phyloP scores from a whole-genome alignment of 148 eudicot species.

The Pouteria glomerata region DNA sequence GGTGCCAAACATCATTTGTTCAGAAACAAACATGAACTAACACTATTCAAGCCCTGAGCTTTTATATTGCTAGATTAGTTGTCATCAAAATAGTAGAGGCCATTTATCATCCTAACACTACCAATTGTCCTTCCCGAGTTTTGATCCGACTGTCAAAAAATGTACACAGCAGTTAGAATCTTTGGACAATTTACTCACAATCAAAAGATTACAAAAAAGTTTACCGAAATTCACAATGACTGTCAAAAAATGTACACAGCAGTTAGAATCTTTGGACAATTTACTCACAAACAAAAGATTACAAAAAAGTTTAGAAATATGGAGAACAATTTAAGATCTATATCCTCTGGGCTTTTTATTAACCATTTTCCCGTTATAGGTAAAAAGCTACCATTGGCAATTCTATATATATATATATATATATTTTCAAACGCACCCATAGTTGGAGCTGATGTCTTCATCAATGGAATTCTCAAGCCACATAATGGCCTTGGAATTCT shows the following conservation, averaged over 20 bases:
- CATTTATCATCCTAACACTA: conserved; percentile 9
- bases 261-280: conserved; percentile 2
- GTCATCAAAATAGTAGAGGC: no score
- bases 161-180: neutral
- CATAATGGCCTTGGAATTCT: no score
- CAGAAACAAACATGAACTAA: no score
- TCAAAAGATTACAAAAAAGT: conserved; percentile 6
- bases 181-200: conserved; percentile 7
- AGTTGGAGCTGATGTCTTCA: no score
- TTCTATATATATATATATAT: neutral
- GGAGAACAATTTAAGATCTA: neutral
- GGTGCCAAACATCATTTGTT: no score
- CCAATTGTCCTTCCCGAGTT: conserved; percentile 13
- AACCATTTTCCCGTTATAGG: neutral
- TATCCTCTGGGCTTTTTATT: neutral
- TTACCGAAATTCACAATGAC: conserved; percentile 2
- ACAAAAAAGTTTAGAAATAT: neutral
- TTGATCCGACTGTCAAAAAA: conserved; percentile 4
- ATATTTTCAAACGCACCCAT: no score
- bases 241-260: neutral
- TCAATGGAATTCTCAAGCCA: no score
- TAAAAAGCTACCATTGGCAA: no score
- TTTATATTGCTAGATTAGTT: no score
- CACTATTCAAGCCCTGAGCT: no score
- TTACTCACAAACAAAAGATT: conserved; percentile 9